Percentiles rank a stretch among this genome's conserved stretches.
These are phyloP conservation scores for Pyrrhoderma noxium DNA, from an alignment of 1,284 basidiomycete genomes.

Conservation along the genomic window DNA sequence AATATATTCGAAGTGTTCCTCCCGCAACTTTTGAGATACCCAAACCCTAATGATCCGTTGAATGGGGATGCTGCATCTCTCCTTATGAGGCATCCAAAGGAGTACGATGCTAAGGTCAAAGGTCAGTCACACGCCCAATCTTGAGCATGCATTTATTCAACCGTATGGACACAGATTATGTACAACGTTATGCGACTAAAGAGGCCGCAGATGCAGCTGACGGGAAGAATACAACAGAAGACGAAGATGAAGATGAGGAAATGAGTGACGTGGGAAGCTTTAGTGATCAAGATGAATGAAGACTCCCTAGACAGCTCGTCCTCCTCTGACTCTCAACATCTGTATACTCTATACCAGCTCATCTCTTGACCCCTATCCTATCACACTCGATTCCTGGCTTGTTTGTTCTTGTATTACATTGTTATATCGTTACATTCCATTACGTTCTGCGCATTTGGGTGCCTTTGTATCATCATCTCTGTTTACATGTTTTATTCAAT, in stretches of 20 bases:
- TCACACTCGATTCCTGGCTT: slow-evolving; percentile 3
- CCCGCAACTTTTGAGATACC: slow-evolving; percentile 93
- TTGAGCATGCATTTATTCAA: background rate
- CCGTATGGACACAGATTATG: slow-evolving; percentile 59
- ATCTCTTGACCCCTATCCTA: slow-evolving; percentile 9
- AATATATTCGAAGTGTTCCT: slow-evolving; percentile 99
- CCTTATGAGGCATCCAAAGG: slow-evolving; percentile 94
- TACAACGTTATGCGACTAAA: slow-evolving; percentile 78
- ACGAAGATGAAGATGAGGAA: slow-evolving; percentile 73
- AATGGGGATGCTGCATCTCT: slow-evolving; percentile 97
- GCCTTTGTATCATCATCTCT: slow-evolving; percentile 1
- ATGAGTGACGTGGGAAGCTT: slow-evolving; percentile 92
- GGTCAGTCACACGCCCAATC: slow-evolving; percentile 37
- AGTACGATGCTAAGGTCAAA: slow-evolving; percentile 89
- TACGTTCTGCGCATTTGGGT: background rate
- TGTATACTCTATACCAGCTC: slow-evolving; percentile 20
- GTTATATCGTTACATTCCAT: slow-evolving; percentile 7
- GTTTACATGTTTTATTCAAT: slow-evolving; percentile 6
- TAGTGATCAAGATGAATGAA: slow-evolving; percentile 56
- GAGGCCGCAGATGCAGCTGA: slow-evolving; percentile 67
- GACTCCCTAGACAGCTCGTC: background rate
- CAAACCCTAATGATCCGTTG: slow-evolving; percentile 95
- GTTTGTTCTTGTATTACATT: slow-evolving; percentile 1
- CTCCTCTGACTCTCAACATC: slow-evolving; percentile 10
- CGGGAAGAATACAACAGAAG: slow-evolving; percentile 40